phyloP scores from a whole-genome alignment of 208 protist genomes.

The Acanthamoeba divionensis region DNA sequence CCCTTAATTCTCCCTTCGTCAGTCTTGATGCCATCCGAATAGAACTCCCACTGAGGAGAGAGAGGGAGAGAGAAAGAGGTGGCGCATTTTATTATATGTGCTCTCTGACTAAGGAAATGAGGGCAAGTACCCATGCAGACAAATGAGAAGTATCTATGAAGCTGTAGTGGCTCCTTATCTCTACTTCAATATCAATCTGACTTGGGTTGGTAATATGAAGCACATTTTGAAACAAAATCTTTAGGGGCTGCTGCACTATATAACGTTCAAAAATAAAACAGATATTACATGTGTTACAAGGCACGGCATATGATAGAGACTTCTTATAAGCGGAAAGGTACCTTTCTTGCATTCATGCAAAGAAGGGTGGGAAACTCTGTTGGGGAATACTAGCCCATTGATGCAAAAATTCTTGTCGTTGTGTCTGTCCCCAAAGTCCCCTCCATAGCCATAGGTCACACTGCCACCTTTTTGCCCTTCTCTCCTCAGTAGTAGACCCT shows the following conservation, averaged over 20 bases:
- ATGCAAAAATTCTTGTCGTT: constrained; percentile 62
- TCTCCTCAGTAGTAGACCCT: too few species aligned
- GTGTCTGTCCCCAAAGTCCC: constrained; percentile 60
- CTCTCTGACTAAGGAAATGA: not conserved
- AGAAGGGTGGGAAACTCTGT: constrained; percentile 59
- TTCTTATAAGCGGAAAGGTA: not conserved
- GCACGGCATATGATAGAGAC: not conserved
- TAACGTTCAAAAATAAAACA: too few species aligned
- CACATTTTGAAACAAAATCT: too few species aligned
- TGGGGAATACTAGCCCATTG: constrained; percentile 69
- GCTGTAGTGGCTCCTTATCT: not conserved
- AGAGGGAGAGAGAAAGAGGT: too few species aligned
- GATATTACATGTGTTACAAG: too few species aligned
- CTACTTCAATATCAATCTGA: not conserved
- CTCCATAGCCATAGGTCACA: constrained; percentile 65
- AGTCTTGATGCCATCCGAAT: not conserved
- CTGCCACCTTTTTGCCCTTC: not conserved
- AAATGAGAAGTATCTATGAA: not conserved
- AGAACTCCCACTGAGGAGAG: not conserved
- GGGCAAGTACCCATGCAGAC: not conserved
- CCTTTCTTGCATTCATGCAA: constrained; percentile 38
- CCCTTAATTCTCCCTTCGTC: not conserved
- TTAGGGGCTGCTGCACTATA: constrained; percentile 20
- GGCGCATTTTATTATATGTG: not conserved
- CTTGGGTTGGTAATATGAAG: not conserved